phyloP scores from a whole-genome alignment of 495 filamentous ascomycete genomes.

The Annulohypoxylon bovei region DNA sequence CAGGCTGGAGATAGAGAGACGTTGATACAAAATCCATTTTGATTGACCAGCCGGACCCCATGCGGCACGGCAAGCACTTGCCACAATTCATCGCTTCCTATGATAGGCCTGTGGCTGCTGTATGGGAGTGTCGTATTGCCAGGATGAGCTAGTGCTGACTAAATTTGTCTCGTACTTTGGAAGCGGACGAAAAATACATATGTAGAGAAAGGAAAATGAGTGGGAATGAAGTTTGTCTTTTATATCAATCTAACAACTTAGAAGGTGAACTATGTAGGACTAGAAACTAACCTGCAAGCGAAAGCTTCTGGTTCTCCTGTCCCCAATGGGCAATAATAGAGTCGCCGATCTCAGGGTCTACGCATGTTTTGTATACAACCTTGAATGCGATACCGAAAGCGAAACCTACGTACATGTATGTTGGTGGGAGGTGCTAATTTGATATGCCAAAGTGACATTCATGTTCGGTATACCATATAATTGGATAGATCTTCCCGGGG shows the following conservation, averaged over 20 bases:
- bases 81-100: constrained; percentile 25
- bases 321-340: constrained; percentile 4
- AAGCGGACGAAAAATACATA: background rate
- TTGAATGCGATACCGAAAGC: constrained; percentile 33
- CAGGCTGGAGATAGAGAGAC: constrained; percentile 1
- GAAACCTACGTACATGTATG: constrained; percentile 2
- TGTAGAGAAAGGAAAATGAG: background rate
- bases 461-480: background rate
- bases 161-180: background rate
- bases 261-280: constrained; percentile 2
- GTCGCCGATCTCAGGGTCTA: constrained; percentile 17
- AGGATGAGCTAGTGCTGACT: constrained; percentile 10
- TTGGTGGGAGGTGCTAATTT: background rate
- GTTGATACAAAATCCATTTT: constrained; percentile 6
- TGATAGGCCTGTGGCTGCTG: constrained; percentile 22
- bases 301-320: constrained; percentile 9
- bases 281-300: constrained; percentile 13
- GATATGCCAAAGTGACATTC: background rate
- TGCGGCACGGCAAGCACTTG: constrained; percentile 26
- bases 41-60: constrained; percentile 19
- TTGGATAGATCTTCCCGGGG: constrained; percentile 1
- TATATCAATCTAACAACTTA: constrained; percentile 18
- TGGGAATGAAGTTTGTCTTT: constrained; percentile 15
- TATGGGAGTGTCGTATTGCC: background rate
- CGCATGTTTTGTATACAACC: constrained; percentile 5